A percentile compares a stretch with the other conserved stretches of the same genome.
Conservation (phyloP, 2,329 filamentous ascomycete genomes). For the Davidsoniella eucalypti region DNA sequence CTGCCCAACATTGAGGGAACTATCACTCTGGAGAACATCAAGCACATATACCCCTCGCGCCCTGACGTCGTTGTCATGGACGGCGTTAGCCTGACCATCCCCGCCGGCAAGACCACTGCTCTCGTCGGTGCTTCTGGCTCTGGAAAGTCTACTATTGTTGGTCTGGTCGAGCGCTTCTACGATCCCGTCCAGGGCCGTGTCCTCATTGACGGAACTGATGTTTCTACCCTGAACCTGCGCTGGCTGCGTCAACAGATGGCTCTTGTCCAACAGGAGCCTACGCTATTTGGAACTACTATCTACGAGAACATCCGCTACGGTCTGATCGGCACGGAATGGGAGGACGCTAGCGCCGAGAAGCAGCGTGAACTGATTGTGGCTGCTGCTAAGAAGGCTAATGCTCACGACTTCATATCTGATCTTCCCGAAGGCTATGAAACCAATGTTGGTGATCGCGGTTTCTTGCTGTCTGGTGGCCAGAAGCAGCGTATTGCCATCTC, state of each 20-base stretch:
- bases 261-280: slow-evolving; percentile 83
- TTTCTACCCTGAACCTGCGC: slow-evolving; percentile 64
- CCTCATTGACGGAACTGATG: slow-evolving; percentile 66
- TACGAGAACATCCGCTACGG: slow-evolving; percentile 82
- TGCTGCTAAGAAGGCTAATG: slow-evolving; percentile 81
- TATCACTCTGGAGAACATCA: slow-evolving; percentile 67
- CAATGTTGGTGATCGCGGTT: slow-evolving; percentile 87
- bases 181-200: slow-evolving; percentile 68
- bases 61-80: slow-evolving; percentile 83
- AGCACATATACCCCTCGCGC: slow-evolving; percentile 87
- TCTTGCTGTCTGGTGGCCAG: slow-evolving; percentile 83
- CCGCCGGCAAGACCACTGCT: slow-evolving; percentile 81
- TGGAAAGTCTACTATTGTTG: slow-evolving; percentile 88
- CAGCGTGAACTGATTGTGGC: slow-evolving; percentile 56
- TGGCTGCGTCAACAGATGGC: slow-evolving; percentile 90
- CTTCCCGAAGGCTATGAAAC: slow-evolving; percentile 86
- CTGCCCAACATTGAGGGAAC: slow-evolving; percentile 55
- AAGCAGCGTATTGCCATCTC: slow-evolving; percentile 96
- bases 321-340: slow-evolving; percentile 66
- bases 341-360: slow-evolving; percentile 49
- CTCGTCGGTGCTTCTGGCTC: slow-evolving; percentile 87
- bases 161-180: slow-evolving; percentile 87
- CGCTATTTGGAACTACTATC: slow-evolving; percentile 78
- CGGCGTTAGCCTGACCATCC: slow-evolving; percentile 61
- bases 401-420: slow-evolving; percentile 72